Evolutionary conservation across 2,329 filamentous ascomycete species (phyloP).

Genomic region (Lachnellula occidentalis): DNA sequence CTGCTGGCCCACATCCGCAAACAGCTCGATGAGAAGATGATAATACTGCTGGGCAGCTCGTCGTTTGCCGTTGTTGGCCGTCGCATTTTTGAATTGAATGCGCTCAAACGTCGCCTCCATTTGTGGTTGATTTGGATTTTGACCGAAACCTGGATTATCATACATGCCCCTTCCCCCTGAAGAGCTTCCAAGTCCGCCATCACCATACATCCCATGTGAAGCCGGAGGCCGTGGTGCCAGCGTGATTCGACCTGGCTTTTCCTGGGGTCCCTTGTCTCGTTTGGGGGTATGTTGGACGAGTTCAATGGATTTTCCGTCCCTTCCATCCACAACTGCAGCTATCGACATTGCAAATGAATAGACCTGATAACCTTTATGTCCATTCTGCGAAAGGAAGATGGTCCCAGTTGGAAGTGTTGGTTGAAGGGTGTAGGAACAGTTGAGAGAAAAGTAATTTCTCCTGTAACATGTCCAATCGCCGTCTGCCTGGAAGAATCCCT

Average conservation of each 20-base stretch:
- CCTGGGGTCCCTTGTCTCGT: constrained; percentile 64
- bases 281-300: constrained; percentile 74
- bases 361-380: constrained; percentile 35
- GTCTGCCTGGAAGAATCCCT: constrained; percentile 63
- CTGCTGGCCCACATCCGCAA: constrained; percentile 45
- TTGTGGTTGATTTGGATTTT: constrained; percentile 24
- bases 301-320: constrained; percentile 58
- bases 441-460: constrained; percentile 66
- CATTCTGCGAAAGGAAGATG: constrained; percentile 33
- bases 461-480: constrained; percentile 70
- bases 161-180: constrained; percentile 17
- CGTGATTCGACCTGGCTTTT: constrained; percentile 49
- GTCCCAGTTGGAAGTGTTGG: constrained; percentile 37
- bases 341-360: constrained; percentile 60
- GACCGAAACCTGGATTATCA: constrained; percentile 18
- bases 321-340: constrained; percentile 59
- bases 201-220: constrained; percentile 22
- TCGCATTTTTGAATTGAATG: constrained; percentile 71
- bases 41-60: constrained; percentile 70
- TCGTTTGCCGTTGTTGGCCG: constrained; percentile 69
- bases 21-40: constrained; percentile 63
- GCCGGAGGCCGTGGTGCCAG: constrained; percentile 28
- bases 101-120: constrained; percentile 53
- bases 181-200: constrained; percentile 17
- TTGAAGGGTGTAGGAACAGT: constrained; percentile 56